A percentile compares a stretch with the other conserved stretches of the same genome.
Evolutionary conservation across 352 stramenopile species (phyloP).

Genomic region (Phytopythium litorale): DNA sequence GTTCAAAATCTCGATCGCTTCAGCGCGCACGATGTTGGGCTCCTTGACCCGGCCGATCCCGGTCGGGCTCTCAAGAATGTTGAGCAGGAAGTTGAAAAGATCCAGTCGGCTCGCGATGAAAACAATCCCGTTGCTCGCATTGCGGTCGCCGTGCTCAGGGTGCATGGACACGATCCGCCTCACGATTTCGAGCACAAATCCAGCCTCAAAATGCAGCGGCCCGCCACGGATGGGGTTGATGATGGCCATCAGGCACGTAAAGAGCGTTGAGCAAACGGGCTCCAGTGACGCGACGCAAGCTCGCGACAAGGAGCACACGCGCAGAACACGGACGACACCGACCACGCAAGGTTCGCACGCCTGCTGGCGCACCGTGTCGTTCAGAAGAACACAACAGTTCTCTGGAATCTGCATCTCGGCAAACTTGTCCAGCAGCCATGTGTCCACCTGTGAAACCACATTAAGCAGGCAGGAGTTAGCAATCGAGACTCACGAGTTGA

Average conservation of each 20-base stretch:
- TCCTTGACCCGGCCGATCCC: conserved; percentile 59
- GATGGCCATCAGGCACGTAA: conserved; percentile 53
- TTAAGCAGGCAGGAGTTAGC: neutral
- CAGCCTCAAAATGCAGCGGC: conserved; percentile 59
- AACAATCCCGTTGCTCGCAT: conserved; percentile 63
- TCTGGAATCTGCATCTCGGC: conserved; percentile 56
- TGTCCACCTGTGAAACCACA: conserved; percentile 46
- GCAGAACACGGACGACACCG: conserved; percentile 62
- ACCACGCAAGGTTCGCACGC: conserved; percentile 58
- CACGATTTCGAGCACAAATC: conserved; percentile 70
- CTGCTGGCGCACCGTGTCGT: conserved; percentile 59
- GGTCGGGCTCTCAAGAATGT: conserved; percentile 65
- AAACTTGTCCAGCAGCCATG: conserved; percentile 49
- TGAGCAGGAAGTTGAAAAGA: conserved; percentile 68
- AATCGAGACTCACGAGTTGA: neutral
- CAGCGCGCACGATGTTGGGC: conserved; percentile 50
- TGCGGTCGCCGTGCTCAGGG: conserved; percentile 58
- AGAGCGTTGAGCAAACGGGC: conserved; percentile 41
- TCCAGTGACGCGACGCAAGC: conserved; percentile 55
- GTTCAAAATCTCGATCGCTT: conserved; percentile 77
- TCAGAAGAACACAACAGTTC: conserved; percentile 64
- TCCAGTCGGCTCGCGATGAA: conserved; percentile 63
- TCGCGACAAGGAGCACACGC: conserved; percentile 55
- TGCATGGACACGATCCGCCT: conserved; percentile 65
- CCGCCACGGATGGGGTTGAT: conserved; percentile 46